Conservation (phyloP, 2,329 filamentous ascomycete genomes). For the Trichoderma sp. region DNA sequence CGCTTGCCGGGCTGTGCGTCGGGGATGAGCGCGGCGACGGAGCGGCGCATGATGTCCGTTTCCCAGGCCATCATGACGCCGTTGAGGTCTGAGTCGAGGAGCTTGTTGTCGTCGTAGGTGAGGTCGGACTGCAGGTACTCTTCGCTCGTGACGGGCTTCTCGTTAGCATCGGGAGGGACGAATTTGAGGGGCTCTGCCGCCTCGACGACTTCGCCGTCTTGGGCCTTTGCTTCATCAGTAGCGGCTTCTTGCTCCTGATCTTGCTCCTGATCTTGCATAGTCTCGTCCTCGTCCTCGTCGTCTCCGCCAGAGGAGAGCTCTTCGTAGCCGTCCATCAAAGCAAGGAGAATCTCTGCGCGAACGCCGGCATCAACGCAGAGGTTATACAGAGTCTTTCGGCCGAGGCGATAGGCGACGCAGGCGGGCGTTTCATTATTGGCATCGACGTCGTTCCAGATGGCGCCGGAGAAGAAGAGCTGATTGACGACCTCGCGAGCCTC, state of each 20-base stretch:
- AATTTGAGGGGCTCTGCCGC: conserved; percentile 34
- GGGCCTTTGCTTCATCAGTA: not conserved
- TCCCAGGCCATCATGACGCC: conserved; percentile 97
- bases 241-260: conserved; percentile 43
- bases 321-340: conserved; percentile 79
- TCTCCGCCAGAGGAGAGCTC: conserved; percentile 60
- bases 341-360: conserved; percentile 82
- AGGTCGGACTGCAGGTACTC: conserved; percentile 68
- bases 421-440: conserved; percentile 84
- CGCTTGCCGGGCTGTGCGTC: conserved; percentile 53
- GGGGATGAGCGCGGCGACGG: conserved; percentile 64
- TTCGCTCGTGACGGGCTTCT: conserved; percentile 57
- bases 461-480: conserved; percentile 80
- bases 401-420: conserved; percentile 73
- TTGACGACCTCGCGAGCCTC: conserved; percentile 66
- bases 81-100: conserved; percentile 73
- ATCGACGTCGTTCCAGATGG: conserved; percentile 97
- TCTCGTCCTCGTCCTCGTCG: conserved; percentile 44
- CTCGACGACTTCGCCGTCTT: conserved; percentile 34
- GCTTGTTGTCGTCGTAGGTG: conserved; percentile 62
- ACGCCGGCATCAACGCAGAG: conserved; percentile 87
- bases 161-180: conserved; percentile 37
- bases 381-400: conserved; percentile 70
- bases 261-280: conserved; percentile 41
- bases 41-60: conserved; percentile 77